phyloP scores from a whole-genome alignment of 331 rosid genomes.

The Arachis monticola region DNA sequence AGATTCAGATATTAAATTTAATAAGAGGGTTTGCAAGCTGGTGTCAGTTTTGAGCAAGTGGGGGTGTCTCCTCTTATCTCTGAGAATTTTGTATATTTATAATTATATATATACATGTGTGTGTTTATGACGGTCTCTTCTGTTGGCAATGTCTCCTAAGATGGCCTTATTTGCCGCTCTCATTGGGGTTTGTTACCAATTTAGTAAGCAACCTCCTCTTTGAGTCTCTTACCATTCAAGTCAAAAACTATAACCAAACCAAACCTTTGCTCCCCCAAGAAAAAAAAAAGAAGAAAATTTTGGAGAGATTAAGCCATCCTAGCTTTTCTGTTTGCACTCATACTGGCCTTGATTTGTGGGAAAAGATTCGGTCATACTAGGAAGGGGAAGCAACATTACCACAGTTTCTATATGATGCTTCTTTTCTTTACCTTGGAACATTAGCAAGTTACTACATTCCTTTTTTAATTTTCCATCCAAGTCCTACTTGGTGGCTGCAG shows the following conservation, averaged over 20 bases:
- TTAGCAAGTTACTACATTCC: conserved; percentile 22
- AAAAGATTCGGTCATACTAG: conserved; percentile 56
- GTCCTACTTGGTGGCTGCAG: conserved; percentile 34
- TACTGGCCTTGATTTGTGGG: conserved; percentile 56
- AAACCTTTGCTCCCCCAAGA: background rate
- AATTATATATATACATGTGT: conserved; percentile 13
- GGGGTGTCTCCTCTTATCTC: conserved; percentile 59
- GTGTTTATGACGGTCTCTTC: conserved; percentile 45
- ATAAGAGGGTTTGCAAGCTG: conserved; percentile 42
- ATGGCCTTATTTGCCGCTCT: conserved; percentile 55
- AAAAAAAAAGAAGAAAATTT: background rate
- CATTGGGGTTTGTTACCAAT: conserved; percentile 68
- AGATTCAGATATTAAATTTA: conserved; percentile 35
- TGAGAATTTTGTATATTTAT: conserved; percentile 45
- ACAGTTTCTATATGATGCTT: conserved; percentile 39
- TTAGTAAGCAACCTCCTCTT: conserved; percentile 71
- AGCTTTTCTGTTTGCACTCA: conserved; percentile 36
- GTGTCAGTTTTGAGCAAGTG: conserved; percentile 80
- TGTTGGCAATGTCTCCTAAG: conserved; percentile 68
- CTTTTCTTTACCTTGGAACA: conserved; percentile 32
- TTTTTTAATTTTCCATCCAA: background rate
- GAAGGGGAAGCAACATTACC: conserved; percentile 39
- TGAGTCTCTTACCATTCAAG: conserved; percentile 62
- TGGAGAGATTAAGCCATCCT: background rate
- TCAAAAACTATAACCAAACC: conserved; percentile 14